Conservation (phyloP, 1,284 basidiomycete species). For the Ceratobasidium theobromae region DNA sequence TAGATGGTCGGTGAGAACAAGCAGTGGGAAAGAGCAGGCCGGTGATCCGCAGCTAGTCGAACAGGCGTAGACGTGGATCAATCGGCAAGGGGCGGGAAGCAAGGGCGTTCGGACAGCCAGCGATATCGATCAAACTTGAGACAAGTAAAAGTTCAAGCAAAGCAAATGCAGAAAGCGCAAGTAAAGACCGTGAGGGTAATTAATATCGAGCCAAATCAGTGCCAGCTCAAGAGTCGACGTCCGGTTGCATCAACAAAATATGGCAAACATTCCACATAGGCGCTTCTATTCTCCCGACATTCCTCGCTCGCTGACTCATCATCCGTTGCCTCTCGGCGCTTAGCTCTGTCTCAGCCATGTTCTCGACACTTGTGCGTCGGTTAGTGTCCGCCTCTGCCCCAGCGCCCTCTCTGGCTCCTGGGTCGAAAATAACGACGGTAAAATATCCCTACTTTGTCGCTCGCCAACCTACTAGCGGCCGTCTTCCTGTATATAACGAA, state of each 20-base stretch:
- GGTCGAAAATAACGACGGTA: neutral
- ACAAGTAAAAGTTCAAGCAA: neutral
- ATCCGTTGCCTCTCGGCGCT: neutral
- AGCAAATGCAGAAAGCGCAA: neutral
- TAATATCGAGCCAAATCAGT: neutral
- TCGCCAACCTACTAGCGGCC: constrained; percentile 9
- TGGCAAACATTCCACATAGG: neutral
- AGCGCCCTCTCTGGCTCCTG: neutral
- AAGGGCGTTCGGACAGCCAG: neutral
- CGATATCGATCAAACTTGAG: neutral
- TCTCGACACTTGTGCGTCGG: constrained; percentile 8
- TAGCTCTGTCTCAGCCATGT: neutral
- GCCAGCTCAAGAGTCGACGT: constrained; percentile 21
- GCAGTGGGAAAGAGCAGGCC: neutral
- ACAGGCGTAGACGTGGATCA: constrained; percentile 13
- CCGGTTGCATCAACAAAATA: constrained; percentile 4
- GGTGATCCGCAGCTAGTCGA: constrained; percentile 13
- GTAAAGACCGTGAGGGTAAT: constrained; percentile 20
- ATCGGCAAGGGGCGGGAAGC: constrained; percentile 12
- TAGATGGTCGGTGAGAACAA: neutral
- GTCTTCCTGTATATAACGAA: constrained; percentile 20
- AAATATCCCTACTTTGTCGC: constrained; percentile 18
- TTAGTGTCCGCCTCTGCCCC: neutral
- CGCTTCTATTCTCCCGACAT: neutral
- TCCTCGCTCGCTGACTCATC: constrained; percentile 4